phyloP scores from a whole-genome alignment of 306 rosid species.

The Inga oerstediana region DNA sequence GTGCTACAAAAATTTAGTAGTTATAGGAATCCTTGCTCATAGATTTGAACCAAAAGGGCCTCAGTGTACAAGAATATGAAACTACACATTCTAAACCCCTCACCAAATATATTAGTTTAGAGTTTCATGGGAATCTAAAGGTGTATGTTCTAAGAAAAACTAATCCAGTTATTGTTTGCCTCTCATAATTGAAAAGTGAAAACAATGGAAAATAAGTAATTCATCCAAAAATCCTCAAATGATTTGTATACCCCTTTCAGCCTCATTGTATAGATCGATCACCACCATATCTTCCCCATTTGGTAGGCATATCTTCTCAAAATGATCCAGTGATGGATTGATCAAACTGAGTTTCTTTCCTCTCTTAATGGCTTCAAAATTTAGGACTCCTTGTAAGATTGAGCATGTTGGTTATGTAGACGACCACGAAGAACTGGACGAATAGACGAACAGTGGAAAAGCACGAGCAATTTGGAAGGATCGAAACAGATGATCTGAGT shows the following conservation, averaged over 20 bases:
- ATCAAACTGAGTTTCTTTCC: conserved; percentile 19
- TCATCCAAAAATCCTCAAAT: conserved; percentile 52
- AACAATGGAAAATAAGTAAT: not conserved
- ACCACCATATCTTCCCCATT: conserved; percentile 76
- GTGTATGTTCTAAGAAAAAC: conserved; percentile 7
- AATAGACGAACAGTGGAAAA: no score
- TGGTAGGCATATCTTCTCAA: conserved; percentile 61
- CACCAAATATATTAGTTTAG: conserved; percentile 53
- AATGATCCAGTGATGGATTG: conserved; percentile 35
- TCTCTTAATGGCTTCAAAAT: not conserved
- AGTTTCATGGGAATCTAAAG: conserved; percentile 65
- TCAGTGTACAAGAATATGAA: conserved; percentile 67
- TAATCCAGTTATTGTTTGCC: not conserved
- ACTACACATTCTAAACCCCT: conserved; percentile 54
- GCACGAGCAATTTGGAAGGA: no score
- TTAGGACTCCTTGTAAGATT: conserved; percentile 2
- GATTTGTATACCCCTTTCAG: conserved; percentile 77
- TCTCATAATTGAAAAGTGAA: not conserved
- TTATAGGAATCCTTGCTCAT: conserved; percentile 72
- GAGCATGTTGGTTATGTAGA: conserved; percentile 16
- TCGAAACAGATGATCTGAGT: no score
- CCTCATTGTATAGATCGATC: conserved; percentile 69
- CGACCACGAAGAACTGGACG: no score
- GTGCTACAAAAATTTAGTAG: conserved; percentile 58
- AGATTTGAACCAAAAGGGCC: conserved; percentile 60